Percentiles rank a stretch among this genome's conserved stretches.
Evolutionary conservation across 148 eudicot species (phyloP).

Genomic region (Linanthus parryae): DNA sequence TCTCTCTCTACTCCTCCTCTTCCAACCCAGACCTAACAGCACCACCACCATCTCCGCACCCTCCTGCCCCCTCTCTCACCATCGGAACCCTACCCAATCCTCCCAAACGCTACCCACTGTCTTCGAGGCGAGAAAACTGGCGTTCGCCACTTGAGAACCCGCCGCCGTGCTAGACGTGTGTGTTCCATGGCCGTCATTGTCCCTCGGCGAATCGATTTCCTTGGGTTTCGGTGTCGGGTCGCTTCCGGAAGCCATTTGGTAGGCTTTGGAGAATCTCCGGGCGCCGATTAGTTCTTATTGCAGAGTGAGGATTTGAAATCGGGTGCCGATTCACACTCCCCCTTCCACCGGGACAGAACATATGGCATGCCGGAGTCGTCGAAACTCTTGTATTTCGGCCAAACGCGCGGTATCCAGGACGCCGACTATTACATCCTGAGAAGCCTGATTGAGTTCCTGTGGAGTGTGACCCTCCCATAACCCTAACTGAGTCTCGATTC

Average conservation of each 20-base stretch:
- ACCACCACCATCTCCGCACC: too few species aligned
- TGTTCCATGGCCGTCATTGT: slow-evolving; percentile 92
- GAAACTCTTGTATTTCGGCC: slow-evolving; percentile 72
- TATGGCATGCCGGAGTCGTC: slow-evolving; percentile 70
- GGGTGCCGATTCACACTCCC: slow-evolving; percentile 55
- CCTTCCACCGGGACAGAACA: slow-evolving; percentile 65
- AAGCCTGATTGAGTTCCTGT: slow-evolving; percentile 23
- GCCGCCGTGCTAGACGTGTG: slow-evolving; percentile 90
- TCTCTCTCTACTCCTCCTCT: too few species aligned
- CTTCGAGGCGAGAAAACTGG: slow-evolving; percentile 72
- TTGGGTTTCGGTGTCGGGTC: slow-evolving; percentile 44
- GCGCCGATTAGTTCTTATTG: slow-evolving; percentile 79
- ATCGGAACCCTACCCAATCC: too few species aligned
- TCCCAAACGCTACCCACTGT: too few species aligned
- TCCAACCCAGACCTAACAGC: too few species aligned
- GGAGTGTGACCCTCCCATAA: too few species aligned
- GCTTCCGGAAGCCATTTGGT: slow-evolving; percentile 60
- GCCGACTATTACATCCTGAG: slow-evolving; percentile 53
- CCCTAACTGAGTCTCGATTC: slow-evolving; percentile 47
- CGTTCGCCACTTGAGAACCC: slow-evolving; percentile 52
- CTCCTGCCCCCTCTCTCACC: too few species aligned
- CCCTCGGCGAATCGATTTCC: slow-evolving; percentile 78
- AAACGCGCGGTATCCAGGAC: slow-evolving; percentile 78
- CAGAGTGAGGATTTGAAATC: slow-evolving; percentile 49
- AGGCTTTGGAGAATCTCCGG: slow-evolving; percentile 62